Evolutionary conservation across 2,329 filamentous ascomycete species (phyloP).

Genomic region (Amesomyces nigricolor): DNA sequence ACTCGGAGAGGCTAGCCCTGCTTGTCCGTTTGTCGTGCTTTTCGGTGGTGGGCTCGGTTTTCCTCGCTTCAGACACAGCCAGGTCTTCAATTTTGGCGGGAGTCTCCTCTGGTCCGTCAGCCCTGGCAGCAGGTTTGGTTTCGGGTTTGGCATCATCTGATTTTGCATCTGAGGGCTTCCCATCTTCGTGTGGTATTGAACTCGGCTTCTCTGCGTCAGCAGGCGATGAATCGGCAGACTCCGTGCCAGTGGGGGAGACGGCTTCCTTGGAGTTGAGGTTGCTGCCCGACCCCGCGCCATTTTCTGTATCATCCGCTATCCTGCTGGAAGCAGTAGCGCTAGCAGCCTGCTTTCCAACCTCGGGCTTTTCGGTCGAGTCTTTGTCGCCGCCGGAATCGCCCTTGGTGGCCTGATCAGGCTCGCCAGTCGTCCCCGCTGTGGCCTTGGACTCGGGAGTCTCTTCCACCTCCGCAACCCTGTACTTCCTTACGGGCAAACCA

Average conservation of each 20-base stretch:
- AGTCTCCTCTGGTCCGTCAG: neutral
- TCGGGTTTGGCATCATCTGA: neutral
- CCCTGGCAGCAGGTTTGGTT: neutral
- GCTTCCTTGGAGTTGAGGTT: constrained; percentile 30
- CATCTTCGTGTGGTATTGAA: neutral
- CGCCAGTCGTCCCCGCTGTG: neutral
- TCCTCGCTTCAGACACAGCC: constrained; percentile 21
- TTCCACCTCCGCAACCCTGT: constrained; percentile 18
- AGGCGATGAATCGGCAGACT: neutral
- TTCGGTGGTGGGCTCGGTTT: constrained; percentile 26
- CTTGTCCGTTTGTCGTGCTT: constrained; percentile 31
- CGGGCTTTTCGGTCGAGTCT: neutral
- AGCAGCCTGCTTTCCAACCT: neutral
- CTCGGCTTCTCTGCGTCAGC: neutral
- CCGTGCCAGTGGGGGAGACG: constrained; percentile 14
- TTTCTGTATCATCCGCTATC: constrained; percentile 2
- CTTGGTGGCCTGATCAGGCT: neutral
- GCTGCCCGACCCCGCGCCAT: constrained; percentile 24
- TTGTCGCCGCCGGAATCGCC: neutral
- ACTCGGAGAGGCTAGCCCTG: constrained; percentile 62
- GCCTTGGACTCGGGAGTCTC: neutral
- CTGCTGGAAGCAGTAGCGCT: neutral
- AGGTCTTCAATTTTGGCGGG: constrained; percentile 24
- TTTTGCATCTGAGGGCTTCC: neutral
- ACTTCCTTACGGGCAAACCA: constrained; percentile 57